A percentile compares a stretch with the other conserved stretches of the same genome.
Conservation (phyloP, 2,329 filamentous ascomycete species). For the Fusarium liriodendri region DNA sequence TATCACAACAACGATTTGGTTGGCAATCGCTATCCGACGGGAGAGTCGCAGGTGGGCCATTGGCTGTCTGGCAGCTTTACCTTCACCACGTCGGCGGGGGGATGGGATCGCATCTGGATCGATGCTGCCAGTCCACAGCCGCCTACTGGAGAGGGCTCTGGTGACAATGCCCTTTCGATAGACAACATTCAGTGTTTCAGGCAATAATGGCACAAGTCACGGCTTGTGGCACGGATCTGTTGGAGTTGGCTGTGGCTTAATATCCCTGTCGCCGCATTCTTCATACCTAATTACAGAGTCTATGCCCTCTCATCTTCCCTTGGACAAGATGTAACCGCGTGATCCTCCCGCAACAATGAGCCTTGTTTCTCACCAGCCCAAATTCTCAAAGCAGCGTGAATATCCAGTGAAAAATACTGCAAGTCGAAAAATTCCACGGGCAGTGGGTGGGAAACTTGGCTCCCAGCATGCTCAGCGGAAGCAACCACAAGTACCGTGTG, state of each 20-base stretch:
- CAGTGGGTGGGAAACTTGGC: not conserved
- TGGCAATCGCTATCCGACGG: not conserved
- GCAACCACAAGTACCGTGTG: conserved; percentile 12
- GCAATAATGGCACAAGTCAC: not conserved
- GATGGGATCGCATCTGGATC: conserved; percentile 7
- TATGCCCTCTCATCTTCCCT: not conserved
- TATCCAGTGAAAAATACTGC: conserved; percentile 18
- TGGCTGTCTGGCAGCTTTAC: not conserved
- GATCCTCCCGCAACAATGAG: not conserved
- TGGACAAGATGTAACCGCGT: not conserved
- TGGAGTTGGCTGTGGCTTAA: not conserved
- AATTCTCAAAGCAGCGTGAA: not conserved
- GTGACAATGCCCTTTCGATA: not conserved
- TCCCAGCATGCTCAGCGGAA: not conserved
- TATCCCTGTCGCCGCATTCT: not conserved
- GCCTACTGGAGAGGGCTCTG: not conserved
- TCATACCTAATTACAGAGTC: not conserved
- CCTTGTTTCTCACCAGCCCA: conserved; percentile 6
- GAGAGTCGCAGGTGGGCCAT: not conserved
- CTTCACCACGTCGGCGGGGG: not conserved
- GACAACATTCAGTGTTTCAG: not conserved
- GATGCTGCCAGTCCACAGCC: conserved; percentile 13
- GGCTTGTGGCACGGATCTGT: not conserved
- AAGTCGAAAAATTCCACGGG: conserved; percentile 9
- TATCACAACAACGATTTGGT: not conserved